These are phyloP conservation scores for Cicer cuneatum DNA, from an alignment of 306 rosid genomes.

Conservation along the genomic window DNA sequence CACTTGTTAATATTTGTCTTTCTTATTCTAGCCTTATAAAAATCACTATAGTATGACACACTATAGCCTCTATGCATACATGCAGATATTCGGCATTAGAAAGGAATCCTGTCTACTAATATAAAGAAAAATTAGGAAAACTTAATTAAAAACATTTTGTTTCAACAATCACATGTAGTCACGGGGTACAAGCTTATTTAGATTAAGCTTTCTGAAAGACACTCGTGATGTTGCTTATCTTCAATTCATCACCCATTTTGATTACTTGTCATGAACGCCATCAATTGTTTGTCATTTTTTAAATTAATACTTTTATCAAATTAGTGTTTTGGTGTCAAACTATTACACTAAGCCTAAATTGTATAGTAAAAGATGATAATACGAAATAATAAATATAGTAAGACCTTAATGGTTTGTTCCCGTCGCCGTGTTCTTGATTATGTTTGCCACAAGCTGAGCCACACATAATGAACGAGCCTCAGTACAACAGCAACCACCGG, in stretches of 20 bases:
- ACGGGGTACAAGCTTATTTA: conserved; percentile 41
- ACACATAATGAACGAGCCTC: conserved; percentile 76
- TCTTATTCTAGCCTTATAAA: neutral
- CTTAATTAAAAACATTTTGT: neutral
- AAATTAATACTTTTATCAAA: conserved; percentile 11
- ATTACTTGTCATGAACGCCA: neutral
- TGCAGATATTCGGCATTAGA: conserved; percentile 4
- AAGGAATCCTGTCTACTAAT: neutral
- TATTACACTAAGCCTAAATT: neutral
- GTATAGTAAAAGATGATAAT: neutral
- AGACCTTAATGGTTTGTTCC: conserved; percentile 46
- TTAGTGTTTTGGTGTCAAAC: conserved; percentile 10
- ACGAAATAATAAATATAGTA: neutral
- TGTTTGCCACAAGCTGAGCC: conserved; percentile 72
- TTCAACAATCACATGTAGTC: conserved; percentile 33
- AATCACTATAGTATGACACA: neutral
- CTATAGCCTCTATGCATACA: neutral
- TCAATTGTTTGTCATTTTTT: conserved; percentile 18
- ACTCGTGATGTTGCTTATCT: conserved; percentile 42
- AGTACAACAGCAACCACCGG: conserved; percentile 69
- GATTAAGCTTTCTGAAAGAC: conserved; percentile 35
- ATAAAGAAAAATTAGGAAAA: neutral
- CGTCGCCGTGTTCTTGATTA: conserved; percentile 57
- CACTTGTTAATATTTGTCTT: too few relatives aligned
- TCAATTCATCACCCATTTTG: conserved; percentile 29